phyloP scores from a whole-genome alignment of 257 asterid species.

The Ophiorrhiza pumila region DNA sequence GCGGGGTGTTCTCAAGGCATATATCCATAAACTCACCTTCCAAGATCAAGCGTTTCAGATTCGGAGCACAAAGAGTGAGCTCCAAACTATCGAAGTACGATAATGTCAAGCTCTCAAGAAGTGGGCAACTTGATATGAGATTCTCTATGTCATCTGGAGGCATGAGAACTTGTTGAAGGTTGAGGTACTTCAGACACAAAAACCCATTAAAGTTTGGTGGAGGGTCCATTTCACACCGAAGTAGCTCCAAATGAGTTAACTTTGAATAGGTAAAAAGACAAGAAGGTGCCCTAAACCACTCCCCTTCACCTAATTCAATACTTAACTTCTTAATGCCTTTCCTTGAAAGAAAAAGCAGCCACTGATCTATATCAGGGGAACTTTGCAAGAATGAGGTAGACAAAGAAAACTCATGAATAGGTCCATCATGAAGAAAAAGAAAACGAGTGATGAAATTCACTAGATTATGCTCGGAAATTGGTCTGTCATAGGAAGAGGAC shows the following conservation, averaged over 20 bases:
- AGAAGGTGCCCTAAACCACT: slow-evolving; percentile 80
- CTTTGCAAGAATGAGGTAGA: slow-evolving; percentile 42
- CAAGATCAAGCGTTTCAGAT: slow-evolving; percentile 65
- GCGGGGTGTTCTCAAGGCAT: slow-evolving; percentile 65
- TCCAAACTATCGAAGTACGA: slow-evolving; percentile 69
- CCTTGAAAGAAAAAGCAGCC: slow-evolving; percentile 84
- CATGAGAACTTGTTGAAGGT: slow-evolving; percentile 65
- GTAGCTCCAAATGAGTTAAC: slow-evolving; percentile 64
- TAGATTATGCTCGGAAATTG: slow-evolving; percentile 37
- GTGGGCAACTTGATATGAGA: slow-evolving; percentile 83
- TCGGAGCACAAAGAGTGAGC: slow-evolving; percentile 73
- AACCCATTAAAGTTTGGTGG: slow-evolving; percentile 74
- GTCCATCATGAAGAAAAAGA: slow-evolving; percentile 82
- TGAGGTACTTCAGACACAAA: slow-evolving; percentile 53
- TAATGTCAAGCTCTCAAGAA: slow-evolving; percentile 66
- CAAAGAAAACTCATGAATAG: slow-evolving; percentile 69
- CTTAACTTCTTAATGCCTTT: slow-evolving; percentile 63
- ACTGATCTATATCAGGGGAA: slow-evolving; percentile 68
- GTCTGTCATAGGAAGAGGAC: slow-evolving; percentile 29
- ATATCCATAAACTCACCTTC: slow-evolving; percentile 92
- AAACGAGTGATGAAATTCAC: slow-evolving; percentile 54
- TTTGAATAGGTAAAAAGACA: slow-evolving; percentile 59
- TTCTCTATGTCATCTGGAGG: slow-evolving; percentile 61
- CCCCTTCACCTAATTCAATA: slow-evolving; percentile 71
- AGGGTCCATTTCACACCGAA: slow-evolving; percentile 67